Percentiles rank a stretch among this genome's conserved stretches.
phyloP scores from a whole-genome alignment of 2,329 filamentous ascomycete species.

The Tolypocladium capitatum region DNA sequence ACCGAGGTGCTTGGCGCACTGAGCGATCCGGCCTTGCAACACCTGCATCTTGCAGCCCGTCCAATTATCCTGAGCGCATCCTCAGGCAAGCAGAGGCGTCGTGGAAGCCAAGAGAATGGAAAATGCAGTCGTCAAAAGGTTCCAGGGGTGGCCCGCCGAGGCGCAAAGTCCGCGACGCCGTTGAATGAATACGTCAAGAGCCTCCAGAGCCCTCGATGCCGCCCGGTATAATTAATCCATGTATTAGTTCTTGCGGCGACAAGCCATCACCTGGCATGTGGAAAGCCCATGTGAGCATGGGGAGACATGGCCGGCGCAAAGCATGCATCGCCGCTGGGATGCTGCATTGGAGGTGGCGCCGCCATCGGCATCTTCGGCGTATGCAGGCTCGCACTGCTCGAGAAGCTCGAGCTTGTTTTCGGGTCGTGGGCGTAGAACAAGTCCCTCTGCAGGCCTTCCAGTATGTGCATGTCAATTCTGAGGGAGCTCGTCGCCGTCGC shows the following conservation, averaged over 20 bases:
- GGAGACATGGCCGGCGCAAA: neutral
- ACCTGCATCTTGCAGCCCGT: neutral
- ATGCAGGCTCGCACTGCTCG: conserved; percentile 21
- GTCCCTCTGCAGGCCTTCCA: conserved; percentile 41
- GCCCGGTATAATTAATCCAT: neutral
- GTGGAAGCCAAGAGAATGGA: no score
- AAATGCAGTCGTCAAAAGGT: neutral
- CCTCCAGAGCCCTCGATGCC: neutral
- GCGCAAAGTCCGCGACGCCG: neutral
- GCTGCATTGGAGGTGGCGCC: conserved; percentile 4
- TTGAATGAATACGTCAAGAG: neutral
- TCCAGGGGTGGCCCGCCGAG: neutral
- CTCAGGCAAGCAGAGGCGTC: neutral
- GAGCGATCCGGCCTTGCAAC: neutral
- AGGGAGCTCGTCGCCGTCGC: conserved; percentile 65
- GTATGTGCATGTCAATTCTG: conserved; percentile 58
- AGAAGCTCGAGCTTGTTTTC: conserved; percentile 27
- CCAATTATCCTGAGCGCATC: neutral
- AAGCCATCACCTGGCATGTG: neutral
- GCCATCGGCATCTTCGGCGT: conserved; percentile 9
- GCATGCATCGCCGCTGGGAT: neutral
- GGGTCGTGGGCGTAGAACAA: conserved; percentile 23
- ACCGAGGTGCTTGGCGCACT: neutral
- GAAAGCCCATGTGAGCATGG: neutral
- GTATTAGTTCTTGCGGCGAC: neutral